Evolutionary conservation across 164 flowering plant genomes (phyloP), one percentile per base, ranked within the genome.

Genomic region (Santalum album): DNA sequence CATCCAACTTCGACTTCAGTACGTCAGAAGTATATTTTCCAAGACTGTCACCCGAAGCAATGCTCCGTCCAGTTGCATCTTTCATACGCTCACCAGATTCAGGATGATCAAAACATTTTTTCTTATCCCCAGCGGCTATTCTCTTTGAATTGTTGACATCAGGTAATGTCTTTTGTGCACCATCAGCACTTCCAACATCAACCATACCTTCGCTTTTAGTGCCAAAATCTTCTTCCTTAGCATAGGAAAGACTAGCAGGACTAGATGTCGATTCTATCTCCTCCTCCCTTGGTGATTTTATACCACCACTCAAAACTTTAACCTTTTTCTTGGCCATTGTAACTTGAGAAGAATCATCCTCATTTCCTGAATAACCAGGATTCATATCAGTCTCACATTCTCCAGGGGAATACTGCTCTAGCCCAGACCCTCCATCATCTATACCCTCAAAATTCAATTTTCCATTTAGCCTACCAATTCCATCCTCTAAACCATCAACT

Each of bases 101-200:
- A 21, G 60, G 45, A 14, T 14, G 40, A 56, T 64, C 60, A 57
- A 12, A 21, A 53, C 42, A 12, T 44, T 57, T 63, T 59, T 54
- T 78, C 67, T 65, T 76, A 35, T 70, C 50, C 15, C 58, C 65
- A 43, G 65, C 5, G 39, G 55, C 60, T 51, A 53, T 58, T 63
- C 65, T 69, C 53, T 51, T 68, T 12, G 56, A 25, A 51, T 54
- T 57, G 55, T 71, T 73, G 17, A 75, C 77, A 60, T 78, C 72
- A 19, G 64, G 16, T 19, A 60, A 17, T 26, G 53, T 62, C 57
- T 46, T 75, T 39, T 59, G 71, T 16, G 48, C 64, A 24, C 55
- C 61, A 60, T 54, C 51, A 44, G 49, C 49, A 5, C 21, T 38
- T 59, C 66, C 65, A 27, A 58, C 17, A 44, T 55, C 45, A 55